Base-by-base conservation (phyloP, 768 basidiomycete genomes). In the Crucibulum laeve region DNA sequence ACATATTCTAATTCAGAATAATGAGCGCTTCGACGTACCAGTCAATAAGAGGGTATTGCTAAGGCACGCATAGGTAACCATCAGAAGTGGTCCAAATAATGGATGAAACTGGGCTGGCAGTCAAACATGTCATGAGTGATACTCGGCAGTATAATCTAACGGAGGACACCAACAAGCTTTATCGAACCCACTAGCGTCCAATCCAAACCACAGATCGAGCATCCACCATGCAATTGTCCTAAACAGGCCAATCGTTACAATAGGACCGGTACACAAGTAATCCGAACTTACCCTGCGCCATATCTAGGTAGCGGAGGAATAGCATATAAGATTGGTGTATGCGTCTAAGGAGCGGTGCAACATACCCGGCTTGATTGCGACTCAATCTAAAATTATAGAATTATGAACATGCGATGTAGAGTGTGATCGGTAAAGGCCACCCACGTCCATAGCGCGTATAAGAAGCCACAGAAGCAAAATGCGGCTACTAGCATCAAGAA, bases 1-100 rank as follows among this genome's bases (percentile, higher is more conserved):
- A 40, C 4, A 42, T 11, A 34, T 25, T 25, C 45, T 18, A n/a
- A n/a, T n/a, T n/a, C n/a, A 42, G 21, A 36, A 24, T 18, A 14
- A 45, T 30, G n/a, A 23, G 40, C 21, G 26, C 38, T 14, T 36
- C 25, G 14, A 52, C 56, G 28, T 30, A 87, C 88, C 84, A 14
- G 96, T 98, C 30, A 98, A 72, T 7, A 99, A 74, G 25, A 96
- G 66, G 0, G 93, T 97, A 55, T 96, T 96, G 51, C 89, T 92
- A 53, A 97, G 58, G 58, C 91, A 91, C 4, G 93, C 92, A 57
- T 93, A 97, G 2, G 77, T 83, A 44, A 91, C 82, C 85, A 91
- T 90, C 37, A 97, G 67, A n/a, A 91, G 54, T 5, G 95, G 94
- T 1, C 95, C 95, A 46, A 96, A 87, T n/a, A 84, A 55, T 0